phyloP scores from a whole-genome alignment of 768 basidiomycete species.

The Hypholoma sublateritium region DNA sequence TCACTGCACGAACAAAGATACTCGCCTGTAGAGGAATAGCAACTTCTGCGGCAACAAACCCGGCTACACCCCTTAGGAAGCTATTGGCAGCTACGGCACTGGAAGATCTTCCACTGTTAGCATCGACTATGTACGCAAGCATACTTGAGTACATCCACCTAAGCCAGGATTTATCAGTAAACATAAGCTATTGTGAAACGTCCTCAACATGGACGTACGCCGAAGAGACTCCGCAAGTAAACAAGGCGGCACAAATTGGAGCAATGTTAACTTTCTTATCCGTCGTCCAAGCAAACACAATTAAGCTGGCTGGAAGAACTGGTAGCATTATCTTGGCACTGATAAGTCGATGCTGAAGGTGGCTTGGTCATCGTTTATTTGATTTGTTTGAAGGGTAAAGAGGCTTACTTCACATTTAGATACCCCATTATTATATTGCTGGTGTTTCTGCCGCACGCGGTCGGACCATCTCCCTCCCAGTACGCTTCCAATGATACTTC shows the following conservation, averaged over 20 bases:
- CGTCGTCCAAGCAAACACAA: conserved; percentile 10
- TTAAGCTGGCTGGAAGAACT: conserved; percentile 8
- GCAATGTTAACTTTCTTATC: conserved; percentile 7
- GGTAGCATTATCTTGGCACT: conserved; percentile 11
- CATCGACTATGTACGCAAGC: not conserved
- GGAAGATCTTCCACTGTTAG: conserved; percentile 3
- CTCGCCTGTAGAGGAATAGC: conserved; percentile 3
- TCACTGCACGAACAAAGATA: too few relatives aligned
- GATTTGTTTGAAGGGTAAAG: not conserved
- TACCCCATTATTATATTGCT: conserved; percentile 33
- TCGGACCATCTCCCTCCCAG: conserved; percentile 42
- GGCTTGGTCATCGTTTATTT: too few relatives aligned
- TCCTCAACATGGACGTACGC: not conserved
- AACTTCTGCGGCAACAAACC: conserved; percentile 1
- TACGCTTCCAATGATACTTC: conserved; percentile 36
- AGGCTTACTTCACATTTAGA: conserved; percentile 58
- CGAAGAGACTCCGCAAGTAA: conserved; percentile 3
- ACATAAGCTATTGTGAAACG: not conserved
- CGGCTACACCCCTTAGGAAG: not conserved
- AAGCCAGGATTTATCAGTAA: not conserved
- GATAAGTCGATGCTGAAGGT: conserved; percentile 6
- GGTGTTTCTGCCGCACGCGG: conserved; percentile 31
- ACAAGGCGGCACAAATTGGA: conserved; percentile 6
- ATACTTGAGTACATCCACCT: conserved; percentile 6
- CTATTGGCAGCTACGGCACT: conserved; percentile 3